Conservation (phyloP, 2,329 filamentous ascomycete genomes). For the Elsinoe australis region DNA sequence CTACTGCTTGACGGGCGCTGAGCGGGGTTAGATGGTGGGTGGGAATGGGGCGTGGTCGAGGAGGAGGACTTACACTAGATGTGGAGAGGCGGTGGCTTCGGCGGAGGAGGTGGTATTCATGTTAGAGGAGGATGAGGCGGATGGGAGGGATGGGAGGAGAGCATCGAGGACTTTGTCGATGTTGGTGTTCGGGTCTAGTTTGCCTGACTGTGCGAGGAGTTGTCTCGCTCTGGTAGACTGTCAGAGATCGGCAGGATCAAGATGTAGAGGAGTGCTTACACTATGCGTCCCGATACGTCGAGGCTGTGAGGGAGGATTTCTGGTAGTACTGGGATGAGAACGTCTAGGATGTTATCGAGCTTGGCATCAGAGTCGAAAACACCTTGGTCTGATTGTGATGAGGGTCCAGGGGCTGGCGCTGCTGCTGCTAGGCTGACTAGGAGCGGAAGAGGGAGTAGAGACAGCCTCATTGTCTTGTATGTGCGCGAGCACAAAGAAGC, state of each 20-base stretch:
- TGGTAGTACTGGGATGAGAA: background rate
- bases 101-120: background rate
- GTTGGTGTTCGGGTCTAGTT: background rate
- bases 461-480: conserved; percentile 1
- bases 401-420: background rate
- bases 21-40: background rate
- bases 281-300: background rate
- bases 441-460: conserved; percentile 2
- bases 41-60: background rate
- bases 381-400: background rate
- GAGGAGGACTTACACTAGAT: background rate
- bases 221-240: background rate
- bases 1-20: conserved; percentile 9
- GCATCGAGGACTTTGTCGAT: background rate
- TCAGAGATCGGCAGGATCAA: background rate
- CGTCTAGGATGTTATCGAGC: conserved; percentile 1
- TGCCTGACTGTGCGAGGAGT: background rate
- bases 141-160: background rate
- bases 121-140: background rate
- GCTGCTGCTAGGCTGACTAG: background rate
- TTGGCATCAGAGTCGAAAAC: background rate
- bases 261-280: background rate
- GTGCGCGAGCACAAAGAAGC: background rate
- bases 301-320: too few species aligned
- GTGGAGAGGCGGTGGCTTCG: background rate